Base-by-base conservation (phyloP, 169 alveolate genomes). In the Plasmodium inui region DNA sequence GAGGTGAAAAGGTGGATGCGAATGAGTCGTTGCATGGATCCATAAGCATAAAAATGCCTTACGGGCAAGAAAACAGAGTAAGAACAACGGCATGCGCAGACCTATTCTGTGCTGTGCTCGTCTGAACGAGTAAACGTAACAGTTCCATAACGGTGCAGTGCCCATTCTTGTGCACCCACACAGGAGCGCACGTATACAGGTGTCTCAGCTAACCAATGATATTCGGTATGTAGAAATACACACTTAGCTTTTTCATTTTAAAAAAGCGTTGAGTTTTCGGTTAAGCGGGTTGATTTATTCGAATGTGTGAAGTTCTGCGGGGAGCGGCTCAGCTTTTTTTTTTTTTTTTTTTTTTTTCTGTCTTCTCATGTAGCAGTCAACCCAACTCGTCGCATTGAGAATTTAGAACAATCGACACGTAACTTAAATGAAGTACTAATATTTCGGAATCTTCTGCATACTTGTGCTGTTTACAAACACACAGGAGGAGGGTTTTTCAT, bases 201-300 rank as follows among this genome's bases (percentile, higher is more conserved):
- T 78, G 17, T 78, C 32, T 88, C 53, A 30, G 34, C n/a, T 81
- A 81, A 91, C 95, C 95, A 46, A 91, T 82, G n/a, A 91, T 82
- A 50, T 91, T 91, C 26, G 95, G 95, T 70, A 91, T 82, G 57
- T 81, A 91, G 44, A 91, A 30, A 73, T 91, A 91, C 53, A 91
- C 85, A 28, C 39, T 91, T 32, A 41, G 44, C 26, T 73, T 71
- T 82, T 80, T 30, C 84, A 78, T 88, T 79, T 78, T 88, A 28
- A 44, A 22, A 39, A 19, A 50, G 9, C n/a, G 53, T 19, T 39
- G 9, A 1, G 7, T 5, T 30, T 57, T 53, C 1, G 34, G 19
- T 30, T 67, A 67, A 9, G 37, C 14, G 76, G 41, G 76, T 67
- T 67, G 17, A 26, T 22, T 67, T 67, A 67, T 67, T 67, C 76